These are phyloP conservation scores for Chytridium lagenaria DNA, from an alignment of 371 early-diverging fungal genomes.

Conservation along the genomic window DNA sequence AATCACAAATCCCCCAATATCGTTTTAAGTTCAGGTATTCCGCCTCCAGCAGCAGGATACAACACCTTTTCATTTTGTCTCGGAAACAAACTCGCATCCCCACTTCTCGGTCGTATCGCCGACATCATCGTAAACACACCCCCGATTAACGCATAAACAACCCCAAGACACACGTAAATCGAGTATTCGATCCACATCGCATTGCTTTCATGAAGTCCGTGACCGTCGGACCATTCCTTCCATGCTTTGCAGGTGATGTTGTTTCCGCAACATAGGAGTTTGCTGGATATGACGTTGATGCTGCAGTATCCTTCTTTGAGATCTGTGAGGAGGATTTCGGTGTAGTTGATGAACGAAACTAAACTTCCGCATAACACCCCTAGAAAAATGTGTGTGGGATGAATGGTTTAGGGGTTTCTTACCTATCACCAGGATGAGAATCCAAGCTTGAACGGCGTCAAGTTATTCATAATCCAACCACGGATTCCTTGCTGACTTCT, in stretches of 20 bases:
- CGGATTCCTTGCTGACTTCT: constrained; percentile 61
- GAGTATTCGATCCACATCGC: constrained; percentile 12
- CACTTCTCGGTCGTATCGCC: not conserved
- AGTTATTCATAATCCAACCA: constrained; percentile 65
- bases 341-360: constrained; percentile 85
- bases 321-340: constrained; percentile 79
- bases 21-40: constrained; percentile 94
- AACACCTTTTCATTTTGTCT: constrained; percentile 21
- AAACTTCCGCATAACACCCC: constrained; percentile 76
- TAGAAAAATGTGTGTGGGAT: not conserved
- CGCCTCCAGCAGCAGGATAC: constrained; percentile 87
- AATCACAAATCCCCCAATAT: constrained; percentile 94
- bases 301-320: constrained; percentile 85
- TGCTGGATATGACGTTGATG: constrained; percentile 23
- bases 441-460: constrained; percentile 89
- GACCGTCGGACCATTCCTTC: constrained; percentile 52
- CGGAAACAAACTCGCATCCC: not conserved
- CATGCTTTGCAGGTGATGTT: constrained; percentile 61
- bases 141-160: constrained; percentile 36
- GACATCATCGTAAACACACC: constrained; percentile 12
- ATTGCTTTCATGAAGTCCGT: not conserved
- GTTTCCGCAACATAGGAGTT: constrained; percentile 25
- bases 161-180: constrained; percentile 30
- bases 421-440: constrained; percentile 76
- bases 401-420: not conserved